These are phyloP conservation scores for Lyophyllum shimeji DNA, from an alignment of 768 basidiomycete genomes.

Conservation along the genomic window DNA sequence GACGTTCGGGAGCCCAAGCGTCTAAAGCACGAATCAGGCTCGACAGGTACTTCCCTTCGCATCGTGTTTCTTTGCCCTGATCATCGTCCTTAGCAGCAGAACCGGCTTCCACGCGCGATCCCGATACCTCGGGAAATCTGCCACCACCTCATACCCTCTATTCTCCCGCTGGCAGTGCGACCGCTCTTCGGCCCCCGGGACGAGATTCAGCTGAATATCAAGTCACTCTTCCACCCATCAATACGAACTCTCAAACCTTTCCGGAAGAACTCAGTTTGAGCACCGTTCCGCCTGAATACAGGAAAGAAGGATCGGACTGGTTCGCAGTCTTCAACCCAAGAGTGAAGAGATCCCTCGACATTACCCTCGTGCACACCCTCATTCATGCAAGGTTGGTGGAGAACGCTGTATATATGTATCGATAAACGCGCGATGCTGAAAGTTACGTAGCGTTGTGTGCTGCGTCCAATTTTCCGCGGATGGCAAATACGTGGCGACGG, in stretches of 20 bases:
- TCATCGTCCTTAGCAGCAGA: constrained; percentile 19
- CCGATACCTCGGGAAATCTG: constrained; percentile 30
- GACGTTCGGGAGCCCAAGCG: constrained; percentile 32
- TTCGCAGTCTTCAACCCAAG: constrained; percentile 85
- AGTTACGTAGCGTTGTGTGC: constrained; percentile 60
- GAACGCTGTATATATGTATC: background rate
- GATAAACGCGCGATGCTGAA: too few relatives aligned
- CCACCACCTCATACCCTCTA: constrained; percentile 28
- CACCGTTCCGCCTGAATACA: constrained; percentile 48
- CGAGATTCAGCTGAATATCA: constrained; percentile 17
- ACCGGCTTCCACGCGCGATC: constrained; percentile 29
- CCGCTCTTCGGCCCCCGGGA: constrained; percentile 5
- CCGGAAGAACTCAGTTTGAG: constrained; percentile 43
- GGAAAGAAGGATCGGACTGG: constrained; percentile 84
- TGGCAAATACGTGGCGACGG: constrained; percentile 90
- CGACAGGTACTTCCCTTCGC: background rate
- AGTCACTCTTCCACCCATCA: constrained; percentile 18
- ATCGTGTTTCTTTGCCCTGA: background rate
- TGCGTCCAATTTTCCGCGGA: constrained; percentile 95
- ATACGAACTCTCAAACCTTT: constrained; percentile 27
- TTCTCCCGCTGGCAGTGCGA: constrained; percentile 28
- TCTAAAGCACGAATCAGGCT: constrained; percentile 11
- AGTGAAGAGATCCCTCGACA: constrained; percentile 75
- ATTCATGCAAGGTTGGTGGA: constrained; percentile 76
- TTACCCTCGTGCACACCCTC: constrained; percentile 77